Evolutionary conservation across 139 green algal species (phyloP).

Genomic region (Volvox africanus): DNA sequence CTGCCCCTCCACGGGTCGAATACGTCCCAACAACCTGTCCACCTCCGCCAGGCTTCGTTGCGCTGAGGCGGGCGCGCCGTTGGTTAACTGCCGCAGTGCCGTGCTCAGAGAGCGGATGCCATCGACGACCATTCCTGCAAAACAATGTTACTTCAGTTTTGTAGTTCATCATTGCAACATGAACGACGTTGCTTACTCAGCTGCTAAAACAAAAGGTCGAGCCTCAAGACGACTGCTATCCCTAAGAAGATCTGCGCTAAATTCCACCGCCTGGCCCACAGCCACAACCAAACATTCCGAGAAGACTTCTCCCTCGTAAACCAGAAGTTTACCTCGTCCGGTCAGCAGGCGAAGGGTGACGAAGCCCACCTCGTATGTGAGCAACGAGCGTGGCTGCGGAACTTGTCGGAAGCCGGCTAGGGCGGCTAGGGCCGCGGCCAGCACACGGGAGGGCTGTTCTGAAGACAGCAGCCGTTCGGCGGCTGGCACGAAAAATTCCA

Average conservation of each 20-base stretch:
- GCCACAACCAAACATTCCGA: too few relatives aligned
- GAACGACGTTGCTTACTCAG: too few relatives aligned
- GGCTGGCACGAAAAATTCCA: conserved; percentile 88
- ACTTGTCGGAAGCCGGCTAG: conserved; percentile 87
- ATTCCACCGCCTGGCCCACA: too few relatives aligned
- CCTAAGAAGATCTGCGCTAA: too few relatives aligned
- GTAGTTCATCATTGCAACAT: neutral
- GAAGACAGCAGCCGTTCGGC: conserved; percentile 80
- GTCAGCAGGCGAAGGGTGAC: conserved; percentile 77
- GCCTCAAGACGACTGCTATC: too few relatives aligned
- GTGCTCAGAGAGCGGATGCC: conserved; percentile 20
- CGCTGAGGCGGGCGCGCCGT: neutral
- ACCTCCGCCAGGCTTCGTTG: conserved; percentile 1
- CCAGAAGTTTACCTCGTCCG: neutral
- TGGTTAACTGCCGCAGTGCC: neutral
- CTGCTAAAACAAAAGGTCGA: too few relatives aligned
- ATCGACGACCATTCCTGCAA: conserved; percentile 12
- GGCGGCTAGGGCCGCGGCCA: conserved; percentile 89
- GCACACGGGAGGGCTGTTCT: conserved; percentile 67
- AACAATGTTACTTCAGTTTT: neutral
- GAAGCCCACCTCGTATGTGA: conserved; percentile 84
- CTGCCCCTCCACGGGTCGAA: conserved; percentile 68
- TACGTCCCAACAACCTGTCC: conserved; percentile 64
- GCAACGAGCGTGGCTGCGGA: conserved; percentile 77
- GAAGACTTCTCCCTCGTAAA: too few relatives aligned